Percentiles rank a stretch among this genome's conserved stretches.
Evolutionary conservation across 495 filamentous ascomycete genomes (phyloP).

Genomic region (Pseudevernia furfuracea): DNA sequence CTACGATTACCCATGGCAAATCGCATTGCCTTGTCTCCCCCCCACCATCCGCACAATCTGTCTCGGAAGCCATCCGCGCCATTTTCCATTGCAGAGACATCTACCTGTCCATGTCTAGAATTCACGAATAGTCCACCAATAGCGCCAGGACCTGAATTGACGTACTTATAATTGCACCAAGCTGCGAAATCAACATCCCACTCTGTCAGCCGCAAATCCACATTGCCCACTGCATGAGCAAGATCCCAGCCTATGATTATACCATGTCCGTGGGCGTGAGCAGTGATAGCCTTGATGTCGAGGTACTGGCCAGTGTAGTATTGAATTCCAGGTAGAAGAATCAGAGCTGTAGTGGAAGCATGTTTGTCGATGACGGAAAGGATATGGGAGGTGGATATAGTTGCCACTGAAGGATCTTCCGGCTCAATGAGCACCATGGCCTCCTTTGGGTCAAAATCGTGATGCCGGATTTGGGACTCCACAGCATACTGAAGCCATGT

Average conservation of each 20-base stretch:
- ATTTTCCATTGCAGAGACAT: conserved; percentile 33
- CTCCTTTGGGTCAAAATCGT: conserved; percentile 56
- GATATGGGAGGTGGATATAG: conserved; percentile 65
- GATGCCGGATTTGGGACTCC: conserved; percentile 77
- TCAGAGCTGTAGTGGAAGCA: conserved; percentile 64
- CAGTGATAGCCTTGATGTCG: conserved; percentile 78
- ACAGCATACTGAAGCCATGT: conserved; percentile 64
- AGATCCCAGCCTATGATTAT: conserved; percentile 91
- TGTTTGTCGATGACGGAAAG: conserved; percentile 68
- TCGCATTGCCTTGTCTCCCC: conserved; percentile 63
- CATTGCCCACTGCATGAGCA: conserved; percentile 90
- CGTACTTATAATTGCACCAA: conserved; percentile 98
- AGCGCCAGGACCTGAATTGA: conserved; percentile 82
- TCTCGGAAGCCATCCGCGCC: conserved; percentile 40
- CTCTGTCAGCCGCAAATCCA: conserved; percentile 71
- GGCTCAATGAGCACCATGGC: conserved; percentile 75
- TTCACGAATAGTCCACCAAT: conserved; percentile 89
- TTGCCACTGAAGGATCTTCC: conserved; percentile 38
- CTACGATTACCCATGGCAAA: conserved; percentile 69
- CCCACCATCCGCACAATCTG: conserved; percentile 86
- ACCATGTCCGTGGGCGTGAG: conserved; percentile 62
- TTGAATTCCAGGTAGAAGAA: conserved; percentile 86
- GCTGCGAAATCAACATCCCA: conserved; percentile 94
- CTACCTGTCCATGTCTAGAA: conserved; percentile 54
- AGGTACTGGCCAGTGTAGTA: conserved; percentile 92